Evolutionary conservation across 1,139 yeast species (phyloP).

Genomic region (Spencermartinsiella ligniputridi): DNA sequence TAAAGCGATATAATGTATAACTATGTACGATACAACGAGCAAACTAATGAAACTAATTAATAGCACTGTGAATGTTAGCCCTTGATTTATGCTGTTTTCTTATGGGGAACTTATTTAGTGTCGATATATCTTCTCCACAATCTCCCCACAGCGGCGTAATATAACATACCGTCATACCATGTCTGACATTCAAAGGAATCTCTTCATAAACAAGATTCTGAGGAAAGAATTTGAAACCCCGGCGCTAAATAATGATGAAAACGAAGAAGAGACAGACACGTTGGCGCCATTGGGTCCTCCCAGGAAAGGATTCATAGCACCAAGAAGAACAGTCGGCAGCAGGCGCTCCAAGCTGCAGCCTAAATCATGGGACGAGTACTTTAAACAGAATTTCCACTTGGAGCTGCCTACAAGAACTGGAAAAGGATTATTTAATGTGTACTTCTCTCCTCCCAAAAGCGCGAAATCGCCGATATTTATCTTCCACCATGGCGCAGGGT

Average conservation of each 20-base stretch:
- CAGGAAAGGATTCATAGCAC: not conserved
- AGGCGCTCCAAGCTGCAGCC: constrained; percentile 2
- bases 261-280: constrained; percentile 4
- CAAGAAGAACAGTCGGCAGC: not conserved
- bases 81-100: too few species aligned
- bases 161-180: constrained; percentile 9
- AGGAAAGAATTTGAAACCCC: not conserved
- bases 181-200: constrained; percentile 13
- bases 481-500: constrained; percentile 94
- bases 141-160: too few species aligned
- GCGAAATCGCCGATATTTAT: constrained; percentile 53
- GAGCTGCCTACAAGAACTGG: constrained; percentile 9
- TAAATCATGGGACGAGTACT: constrained; percentile 40
- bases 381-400: constrained; percentile 33
- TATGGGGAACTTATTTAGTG: too few species aligned
- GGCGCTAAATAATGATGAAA: constrained; percentile 2
- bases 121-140: too few species aligned
- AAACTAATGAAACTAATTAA: too few species aligned
- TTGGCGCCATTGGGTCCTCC: not conserved
- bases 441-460: constrained; percentile 50
- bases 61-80: too few species aligned
- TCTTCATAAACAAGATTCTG: constrained; percentile 10
- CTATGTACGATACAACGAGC: not conserved
- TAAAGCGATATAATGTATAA: constrained; percentile 1
- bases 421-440: constrained; percentile 46